A percentile compares a stretch with the other conserved stretches of the same genome.
Evolutionary conservation across 2,329 filamentous ascomycete species (phyloP).

Genomic region (Botryotinia calthae): DNA sequence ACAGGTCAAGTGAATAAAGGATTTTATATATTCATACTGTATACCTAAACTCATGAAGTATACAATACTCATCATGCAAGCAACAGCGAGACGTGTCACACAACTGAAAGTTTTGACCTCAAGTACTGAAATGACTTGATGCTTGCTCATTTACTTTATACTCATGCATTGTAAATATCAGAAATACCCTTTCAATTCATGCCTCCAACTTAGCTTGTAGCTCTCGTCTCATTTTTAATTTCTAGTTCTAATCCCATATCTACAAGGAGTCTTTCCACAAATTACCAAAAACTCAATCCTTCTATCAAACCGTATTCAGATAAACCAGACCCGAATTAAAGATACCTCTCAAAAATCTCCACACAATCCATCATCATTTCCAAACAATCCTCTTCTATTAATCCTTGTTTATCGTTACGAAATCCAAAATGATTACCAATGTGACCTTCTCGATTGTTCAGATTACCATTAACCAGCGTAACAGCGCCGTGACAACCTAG

Average conservation of each 20-base stretch:
- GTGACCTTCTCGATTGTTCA: neutral
- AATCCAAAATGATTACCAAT: neutral
- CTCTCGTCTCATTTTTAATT: neutral
- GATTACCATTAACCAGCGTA: neutral
- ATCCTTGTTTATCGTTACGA: neutral
- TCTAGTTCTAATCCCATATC: neutral
- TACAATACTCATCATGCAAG: neutral
- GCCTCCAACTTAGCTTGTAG: neutral
- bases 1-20: neutral
- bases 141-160: too few relatives aligned
- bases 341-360: neutral
- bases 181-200: too few relatives aligned
- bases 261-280: neutral
- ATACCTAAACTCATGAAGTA: neutral
- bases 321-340: neutral
- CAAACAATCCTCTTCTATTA: neutral
- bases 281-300: neutral
- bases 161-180: too few relatives aligned
- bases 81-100: neutral
- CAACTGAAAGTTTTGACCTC: neutral
- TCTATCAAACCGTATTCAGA: neutral
- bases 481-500: neutral
- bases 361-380: neutral
- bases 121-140: too few relatives aligned
- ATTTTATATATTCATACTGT: neutral